A percentile compares a stretch with the other conserved stretches of the same genome.
Conservation (phyloP, 73 alveolate genomes). For the Tetrahymena elliotti region DNA sequence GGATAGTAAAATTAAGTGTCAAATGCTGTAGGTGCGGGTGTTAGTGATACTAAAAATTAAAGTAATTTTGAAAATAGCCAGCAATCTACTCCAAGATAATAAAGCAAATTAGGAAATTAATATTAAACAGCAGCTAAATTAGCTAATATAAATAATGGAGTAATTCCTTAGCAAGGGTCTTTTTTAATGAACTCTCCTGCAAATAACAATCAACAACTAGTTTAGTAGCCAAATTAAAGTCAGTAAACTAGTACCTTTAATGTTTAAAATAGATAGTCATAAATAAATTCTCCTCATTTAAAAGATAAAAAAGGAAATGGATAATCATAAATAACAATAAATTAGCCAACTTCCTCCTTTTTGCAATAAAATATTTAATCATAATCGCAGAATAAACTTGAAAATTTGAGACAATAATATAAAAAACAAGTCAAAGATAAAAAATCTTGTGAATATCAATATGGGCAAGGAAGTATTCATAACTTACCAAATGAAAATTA, state of each 20-base stretch:
- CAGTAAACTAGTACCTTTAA: neutral
- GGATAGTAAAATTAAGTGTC: neutral
- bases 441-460: neutral
- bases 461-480: neutral
- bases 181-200: neutral
- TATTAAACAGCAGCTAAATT: neutral
- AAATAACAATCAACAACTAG: neutral
- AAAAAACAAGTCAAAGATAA: neutral
- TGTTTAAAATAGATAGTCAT: neutral
- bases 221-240: neutral
- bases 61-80: neutral
- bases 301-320: neutral
- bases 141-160: neutral
- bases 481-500: neutral
- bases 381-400: neutral
- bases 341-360: neutral
- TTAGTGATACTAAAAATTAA: neutral
- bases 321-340: neutral
- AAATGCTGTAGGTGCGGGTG: neutral
- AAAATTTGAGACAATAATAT: neutral
- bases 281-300: neutral
- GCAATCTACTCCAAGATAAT: neutral
- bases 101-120: neutral
- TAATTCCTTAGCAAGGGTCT: neutral
- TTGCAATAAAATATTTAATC: neutral